phyloP scores from a whole-genome alignment of 768 basidiomycete genomes.

The Sistotremastrum niveocremeum region DNA sequence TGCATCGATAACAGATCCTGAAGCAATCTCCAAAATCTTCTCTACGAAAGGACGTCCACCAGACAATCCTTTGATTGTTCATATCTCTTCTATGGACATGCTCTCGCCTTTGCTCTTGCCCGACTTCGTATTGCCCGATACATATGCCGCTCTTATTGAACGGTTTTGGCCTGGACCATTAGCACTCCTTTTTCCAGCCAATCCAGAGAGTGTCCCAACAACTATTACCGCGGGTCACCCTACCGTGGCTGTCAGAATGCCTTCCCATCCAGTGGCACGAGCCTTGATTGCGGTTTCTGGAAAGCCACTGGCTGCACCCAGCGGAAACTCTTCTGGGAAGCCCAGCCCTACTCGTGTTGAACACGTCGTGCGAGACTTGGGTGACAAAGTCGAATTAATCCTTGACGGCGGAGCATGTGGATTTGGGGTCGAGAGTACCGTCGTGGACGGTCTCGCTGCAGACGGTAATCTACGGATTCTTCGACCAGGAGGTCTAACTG shows the following conservation, averaged over 20 bases:
- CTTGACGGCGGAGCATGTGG: conserved; percentile 87
- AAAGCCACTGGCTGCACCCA: conserved; percentile 82
- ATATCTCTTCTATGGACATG: conserved; percentile 81
- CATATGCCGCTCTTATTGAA: conserved; percentile 64
- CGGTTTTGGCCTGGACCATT: conserved; percentile 94
- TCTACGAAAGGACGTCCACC: conserved; percentile 80
- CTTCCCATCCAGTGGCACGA: conserved; percentile 84
- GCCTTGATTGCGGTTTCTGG: conserved; percentile 69
- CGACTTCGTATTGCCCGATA: conserved; percentile 40
- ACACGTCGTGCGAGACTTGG: conserved; percentile 71
- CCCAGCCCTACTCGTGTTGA: conserved; percentile 86
- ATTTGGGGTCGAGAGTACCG: conserved; percentile 92
- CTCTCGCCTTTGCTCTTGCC: conserved; percentile 60
- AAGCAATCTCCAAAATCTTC: conserved; percentile 66
- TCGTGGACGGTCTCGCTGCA: conserved; percentile 65
- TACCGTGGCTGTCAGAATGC: conserved; percentile 87
- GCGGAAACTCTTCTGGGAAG: conserved; percentile 87
- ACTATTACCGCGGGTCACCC: conserved; percentile 68
- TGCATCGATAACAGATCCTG: conserved; percentile 55
- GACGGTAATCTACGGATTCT: conserved; percentile 72
- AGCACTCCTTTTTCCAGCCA: conserved; percentile 78
- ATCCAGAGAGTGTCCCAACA: conserved; percentile 45
- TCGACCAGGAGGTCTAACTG: conserved; percentile 83
- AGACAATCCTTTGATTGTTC: conserved; percentile 96
- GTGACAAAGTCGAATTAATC: conserved; percentile 53